These are phyloP conservation scores for Capsicum pubescens DNA, from an alignment of 257 asterid genomes.

Conservation along the genomic window DNA sequence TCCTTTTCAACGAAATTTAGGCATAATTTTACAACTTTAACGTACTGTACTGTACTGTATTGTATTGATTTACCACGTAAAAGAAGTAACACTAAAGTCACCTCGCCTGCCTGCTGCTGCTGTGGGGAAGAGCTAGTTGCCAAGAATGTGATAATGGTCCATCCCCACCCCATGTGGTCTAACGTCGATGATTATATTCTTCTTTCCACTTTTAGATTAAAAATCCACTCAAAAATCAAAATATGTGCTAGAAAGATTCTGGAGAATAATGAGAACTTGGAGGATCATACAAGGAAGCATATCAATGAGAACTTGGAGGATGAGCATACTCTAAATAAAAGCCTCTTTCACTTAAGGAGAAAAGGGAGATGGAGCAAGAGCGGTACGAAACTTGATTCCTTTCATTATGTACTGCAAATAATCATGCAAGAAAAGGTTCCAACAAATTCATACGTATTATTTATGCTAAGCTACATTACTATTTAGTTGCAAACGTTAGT, in stretches of 20 bases:
- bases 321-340: too few relatives aligned
- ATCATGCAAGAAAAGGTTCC: not conserved
- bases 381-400: not conserved
- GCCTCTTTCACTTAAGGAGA: not conserved
- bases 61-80: not conserved
- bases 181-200: not conserved
- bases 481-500: not conserved
- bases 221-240: not conserved
- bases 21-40: not conserved
- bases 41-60: not conserved
- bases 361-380: not conserved
- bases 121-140: not conserved
- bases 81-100: not conserved
- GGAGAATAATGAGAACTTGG: too few relatives aligned
- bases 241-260: too few relatives aligned
- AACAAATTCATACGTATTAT: conserved; percentile 3
- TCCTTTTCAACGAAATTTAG: not conserved
- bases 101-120: not conserved
- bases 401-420: not conserved
- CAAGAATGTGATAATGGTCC: not conserved
- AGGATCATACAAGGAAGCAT: too few relatives aligned
- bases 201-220: not conserved
- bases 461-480: conserved; percentile 7
- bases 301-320: too few relatives aligned
- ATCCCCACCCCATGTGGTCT: not conserved